phyloP scores from a whole-genome alignment of 2,329 filamentous ascomycete genomes.

The Penicillium decumbens region DNA sequence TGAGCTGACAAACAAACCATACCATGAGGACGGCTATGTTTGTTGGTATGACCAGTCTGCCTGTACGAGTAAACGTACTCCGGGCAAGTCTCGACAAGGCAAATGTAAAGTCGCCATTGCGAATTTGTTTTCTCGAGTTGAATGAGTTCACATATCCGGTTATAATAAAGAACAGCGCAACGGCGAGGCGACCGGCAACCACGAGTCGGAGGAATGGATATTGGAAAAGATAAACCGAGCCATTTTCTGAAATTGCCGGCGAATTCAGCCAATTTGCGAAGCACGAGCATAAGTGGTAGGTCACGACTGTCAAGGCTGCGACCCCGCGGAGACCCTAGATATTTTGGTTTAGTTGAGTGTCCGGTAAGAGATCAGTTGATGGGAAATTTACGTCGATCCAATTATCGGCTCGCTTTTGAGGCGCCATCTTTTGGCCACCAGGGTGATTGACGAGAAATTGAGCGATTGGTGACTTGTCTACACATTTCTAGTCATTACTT shows the following conservation, averaged over 20 bases:
- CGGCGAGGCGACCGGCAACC: constrained; percentile 21
- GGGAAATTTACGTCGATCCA: constrained; percentile 9
- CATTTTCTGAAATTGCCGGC: constrained; percentile 25
- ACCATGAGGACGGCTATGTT: constrained; percentile 17
- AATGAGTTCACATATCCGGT: constrained; percentile 31
- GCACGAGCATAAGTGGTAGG: constrained; percentile 41
- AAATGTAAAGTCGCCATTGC: constrained; percentile 17
- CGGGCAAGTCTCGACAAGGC: constrained; percentile 22
- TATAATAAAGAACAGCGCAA: constrained; percentile 30
- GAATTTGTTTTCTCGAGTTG: constrained; percentile 23
- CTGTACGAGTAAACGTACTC: constrained; percentile 9
- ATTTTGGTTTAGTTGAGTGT: background rate
- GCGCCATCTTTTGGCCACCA: background rate
- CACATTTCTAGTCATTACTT: background rate
- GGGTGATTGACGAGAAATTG: background rate
- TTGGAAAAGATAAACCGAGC: constrained; percentile 20
- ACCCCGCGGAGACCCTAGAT: constrained; percentile 40
- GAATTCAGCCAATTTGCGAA: constrained; percentile 41
- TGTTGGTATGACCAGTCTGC: constrained; percentile 25
- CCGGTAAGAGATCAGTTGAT: background rate
- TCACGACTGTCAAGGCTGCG: constrained; percentile 42
- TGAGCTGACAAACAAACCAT: constrained; percentile 25
- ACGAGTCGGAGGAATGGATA: constrained; percentile 26
- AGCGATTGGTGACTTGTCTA: background rate
- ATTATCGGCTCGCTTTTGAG: constrained; percentile 5